Evolutionary conservation across 2,329 filamentous ascomycete species (phyloP), one percentile per base, ranked within the genome.

Genomic region (Venturiaceae sp.): DNA sequence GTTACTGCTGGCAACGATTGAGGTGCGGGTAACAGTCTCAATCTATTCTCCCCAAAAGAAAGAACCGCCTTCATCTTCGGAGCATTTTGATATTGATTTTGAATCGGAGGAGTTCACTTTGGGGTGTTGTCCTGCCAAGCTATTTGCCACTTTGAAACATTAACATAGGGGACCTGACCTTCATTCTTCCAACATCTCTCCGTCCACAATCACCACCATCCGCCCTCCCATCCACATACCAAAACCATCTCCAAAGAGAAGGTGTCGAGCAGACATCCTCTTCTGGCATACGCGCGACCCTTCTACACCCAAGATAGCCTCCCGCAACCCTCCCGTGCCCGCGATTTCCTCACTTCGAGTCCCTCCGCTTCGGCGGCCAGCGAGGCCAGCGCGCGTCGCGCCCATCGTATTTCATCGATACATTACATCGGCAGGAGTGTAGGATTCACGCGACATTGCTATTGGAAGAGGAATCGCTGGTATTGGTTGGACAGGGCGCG

Each of bases 1-100:
- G 63, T 63, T 69, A 58, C 30, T 50, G 41, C n/a, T 32, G 37
- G 54, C 21, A n/a, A n/a, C n/a, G 26, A 16, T 23, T 50, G 44
- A 5, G 13, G 60, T 26, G 23, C 19, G 16, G 28, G 54, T 47
- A 16, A 14, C 44, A 50, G 26, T 50, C 44, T 50, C 44, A 30
- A n/a, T 30, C 23, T 8, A 11, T 50, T 3, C 1, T n/a, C 30
- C 7, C 30, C 44, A n/a, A n/a, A n/a, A n/a, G n/a, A n/a, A n/a
- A n/a, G n/a, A n/a, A n/a, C n/a, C n/a, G 23, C 14, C 44, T 50
- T 50, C 44, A 50, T 50, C 44, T 28, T 50, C 21, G 14, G 39
- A 26, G 41, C 21, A 26, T n/a, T 19, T 55, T 9, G 53, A 30
- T 11, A n/a, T 11, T 4, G 11, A 57, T 57, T 47, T 41, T 36